A percentile compares a stretch with the other conserved stretches of the same genome.
phyloP scores from a whole-genome alignment of 805 yeast genomes.

The Metschnikowia anglica region DNA sequence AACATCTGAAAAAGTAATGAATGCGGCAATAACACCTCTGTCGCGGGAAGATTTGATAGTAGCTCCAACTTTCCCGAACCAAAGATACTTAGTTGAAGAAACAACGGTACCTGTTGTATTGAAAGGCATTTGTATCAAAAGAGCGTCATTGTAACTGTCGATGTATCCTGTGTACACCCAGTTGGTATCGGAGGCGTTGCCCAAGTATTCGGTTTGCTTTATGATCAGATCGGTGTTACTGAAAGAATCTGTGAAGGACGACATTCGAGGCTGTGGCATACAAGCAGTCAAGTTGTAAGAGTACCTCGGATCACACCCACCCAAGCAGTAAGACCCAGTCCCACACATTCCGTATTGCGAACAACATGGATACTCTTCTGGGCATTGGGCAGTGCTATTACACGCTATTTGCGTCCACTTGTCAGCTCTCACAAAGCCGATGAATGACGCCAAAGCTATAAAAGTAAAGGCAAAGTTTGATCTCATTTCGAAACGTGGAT shows the following conservation, averaged over 20 bases:
- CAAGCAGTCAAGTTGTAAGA: conserved; percentile 70
- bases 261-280: conserved; percentile 82
- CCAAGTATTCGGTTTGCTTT: conserved; percentile 49
- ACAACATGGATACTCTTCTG: conserved; percentile 82
- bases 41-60: conserved; percentile 70
- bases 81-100: conserved; percentile 73
- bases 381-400: conserved; percentile 59
- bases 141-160: conserved; percentile 48
- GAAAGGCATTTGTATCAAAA: conserved; percentile 75
- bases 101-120: conserved; percentile 73
- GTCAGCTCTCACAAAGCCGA: conserved; percentile 13
- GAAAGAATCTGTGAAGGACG: conserved; percentile 45
- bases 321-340: conserved; percentile 73
- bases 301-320: conserved; percentile 80
- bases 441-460: conserved; percentile 10
- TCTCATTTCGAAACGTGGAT: conserved; percentile 7
- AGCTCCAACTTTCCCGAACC: conserved; percentile 83
- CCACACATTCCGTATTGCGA: conserved; percentile 80
- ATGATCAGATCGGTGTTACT: conserved; percentile 28
- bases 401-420: conserved; percentile 38
- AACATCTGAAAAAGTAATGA: conserved; percentile 76
- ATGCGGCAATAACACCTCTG: conserved; percentile 80
- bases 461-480: conserved; percentile 7
- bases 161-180: conserved; percentile 72
- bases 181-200: conserved; percentile 63